Base-by-base conservation (phyloP, 208 protist genomes). In the Wallacemonas sp. region DNA sequence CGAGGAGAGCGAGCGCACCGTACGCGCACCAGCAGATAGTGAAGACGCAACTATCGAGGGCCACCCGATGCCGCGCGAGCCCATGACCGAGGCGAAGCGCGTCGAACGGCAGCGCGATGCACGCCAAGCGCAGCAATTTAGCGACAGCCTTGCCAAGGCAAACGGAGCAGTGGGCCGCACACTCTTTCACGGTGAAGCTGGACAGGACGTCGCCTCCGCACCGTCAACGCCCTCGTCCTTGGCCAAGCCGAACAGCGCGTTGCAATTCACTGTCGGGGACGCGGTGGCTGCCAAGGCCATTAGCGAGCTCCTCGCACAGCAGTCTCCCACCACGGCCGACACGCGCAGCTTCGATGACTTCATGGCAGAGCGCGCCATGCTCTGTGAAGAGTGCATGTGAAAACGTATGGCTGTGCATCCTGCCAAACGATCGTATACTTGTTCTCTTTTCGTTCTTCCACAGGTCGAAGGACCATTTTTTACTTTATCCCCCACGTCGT, bases 261-360 rank as follows among this genome's bases (percentile, higher is more conserved):
- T 76, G 3, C 4, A 1, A 12, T 76, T 76, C 12, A 72, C 58
- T 21, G 74, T 70, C 4, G 11, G 58, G 23, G 78, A 78, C 21
- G 74, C 71, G 0, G 61, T 68, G 0, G 73, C 73, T 6, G 72
- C 36, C 29, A 76, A 72, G 56, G 78, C 80, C 27, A 79, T 76
- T 9, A 69, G 63, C 12, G 26, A 26, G 36, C 27, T 58, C 36
- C 61, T 80, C 47, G 49, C 39, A 8, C 26, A 30, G 0, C 21
- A 56, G 38, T 24, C 3, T 12, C 17, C 63, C 1, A 39, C 29
- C 1, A 43, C 62, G 6, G 70, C 32, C 2, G 70, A 65, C n/a
- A 8, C 17, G 4, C 52, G 52, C 26, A 58, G 16, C 52, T 43
- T 58, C 14, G 32, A 41, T 21, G 52, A 58, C n/a, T 58, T 58